phyloP scores from a whole-genome alignment of 805 yeast genomes.

The Hanseniaspora vineae region DNA sequence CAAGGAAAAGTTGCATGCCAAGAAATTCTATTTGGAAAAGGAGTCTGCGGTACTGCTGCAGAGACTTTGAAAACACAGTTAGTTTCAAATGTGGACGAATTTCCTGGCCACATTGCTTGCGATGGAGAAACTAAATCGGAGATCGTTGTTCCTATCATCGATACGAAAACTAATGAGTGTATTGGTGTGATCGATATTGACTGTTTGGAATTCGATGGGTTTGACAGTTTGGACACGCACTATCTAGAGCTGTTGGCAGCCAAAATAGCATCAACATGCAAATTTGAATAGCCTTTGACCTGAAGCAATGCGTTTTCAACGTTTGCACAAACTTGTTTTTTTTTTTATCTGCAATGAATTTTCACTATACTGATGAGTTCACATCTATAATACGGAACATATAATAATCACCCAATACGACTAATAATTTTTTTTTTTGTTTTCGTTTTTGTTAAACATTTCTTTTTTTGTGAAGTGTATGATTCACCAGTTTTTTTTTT shows the following conservation, averaged over 20 bases:
- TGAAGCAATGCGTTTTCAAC: no score
- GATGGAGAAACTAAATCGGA: slow-evolving; percentile 92
- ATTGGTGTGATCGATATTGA: slow-evolving; percentile 83
- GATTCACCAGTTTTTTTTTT: no score
- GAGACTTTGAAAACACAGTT: slow-evolving; percentile 44
- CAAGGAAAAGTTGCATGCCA: slow-evolving; percentile 98
- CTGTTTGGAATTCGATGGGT: slow-evolving; percentile 52
- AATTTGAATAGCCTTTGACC: slow-evolving; percentile 5
- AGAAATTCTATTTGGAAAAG: slow-evolving; percentile 58
- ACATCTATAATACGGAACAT: no score
- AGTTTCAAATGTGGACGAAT: slow-evolving; percentile 63
- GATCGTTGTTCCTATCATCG: slow-evolving; percentile 73
- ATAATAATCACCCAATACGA: no score
- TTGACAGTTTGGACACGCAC: slow-evolving; percentile 47
- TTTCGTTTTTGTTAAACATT: no score
- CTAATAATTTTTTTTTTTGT: no score
- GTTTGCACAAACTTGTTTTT: no score
- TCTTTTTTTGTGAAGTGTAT: no score
- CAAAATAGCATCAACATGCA: slow-evolving; percentile 39
- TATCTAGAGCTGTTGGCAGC: slow-evolving; percentile 48
- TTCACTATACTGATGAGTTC: no score
- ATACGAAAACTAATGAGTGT: slow-evolving; percentile 26
- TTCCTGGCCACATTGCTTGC: slow-evolving; percentile 93
- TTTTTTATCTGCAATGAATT: no score
- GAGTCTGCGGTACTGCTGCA: slow-evolving; percentile 91